phyloP scores from a whole-genome alignment of 345 rosid genomes.

The Murraya koenigii region DNA sequence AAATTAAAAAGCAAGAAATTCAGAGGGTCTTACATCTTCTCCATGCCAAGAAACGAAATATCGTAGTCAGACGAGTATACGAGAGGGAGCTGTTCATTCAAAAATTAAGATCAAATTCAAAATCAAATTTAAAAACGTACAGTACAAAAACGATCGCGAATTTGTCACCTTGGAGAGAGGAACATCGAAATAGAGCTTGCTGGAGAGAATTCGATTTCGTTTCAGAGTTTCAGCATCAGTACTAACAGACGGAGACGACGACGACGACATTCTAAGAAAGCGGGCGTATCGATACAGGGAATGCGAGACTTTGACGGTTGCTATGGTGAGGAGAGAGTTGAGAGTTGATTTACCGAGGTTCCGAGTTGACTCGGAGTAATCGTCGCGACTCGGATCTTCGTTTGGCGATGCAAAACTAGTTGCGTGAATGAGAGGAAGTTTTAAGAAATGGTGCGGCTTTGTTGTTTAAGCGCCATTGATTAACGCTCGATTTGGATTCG shows the following conservation, averaged over 20 bases:
- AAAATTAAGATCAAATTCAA: constrained; percentile 4
- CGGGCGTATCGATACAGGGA: constrained; percentile 23
- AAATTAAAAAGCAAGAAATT: background rate
- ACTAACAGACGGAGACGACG: constrained; percentile 22
- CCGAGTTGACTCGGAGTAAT: constrained; percentile 38
- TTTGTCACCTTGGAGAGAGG: constrained; percentile 52
- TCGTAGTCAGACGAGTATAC: constrained; percentile 71
- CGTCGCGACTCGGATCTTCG: constrained; percentile 13
- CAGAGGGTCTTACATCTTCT: constrained; percentile 62
- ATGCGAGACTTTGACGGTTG: constrained; percentile 26
- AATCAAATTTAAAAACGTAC: background rate
- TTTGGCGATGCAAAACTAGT: background rate
- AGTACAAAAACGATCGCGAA: background rate
- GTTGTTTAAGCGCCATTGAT: background rate
- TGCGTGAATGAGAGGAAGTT: background rate
- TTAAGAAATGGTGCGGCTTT: background rate
- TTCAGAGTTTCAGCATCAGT: constrained; percentile 50
- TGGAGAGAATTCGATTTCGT: constrained; percentile 56
- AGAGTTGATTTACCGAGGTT: constrained; percentile 27
- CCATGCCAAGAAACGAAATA: constrained; percentile 82
- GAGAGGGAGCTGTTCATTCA: constrained; percentile 56
- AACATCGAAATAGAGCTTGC: constrained; percentile 72
- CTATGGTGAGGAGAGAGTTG: constrained; percentile 27
- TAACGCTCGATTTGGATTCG: background rate
- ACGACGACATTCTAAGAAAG: constrained; percentile 21